Conservation (phyloP, 306 rosid species). For the Castanospermum australe region DNA sequence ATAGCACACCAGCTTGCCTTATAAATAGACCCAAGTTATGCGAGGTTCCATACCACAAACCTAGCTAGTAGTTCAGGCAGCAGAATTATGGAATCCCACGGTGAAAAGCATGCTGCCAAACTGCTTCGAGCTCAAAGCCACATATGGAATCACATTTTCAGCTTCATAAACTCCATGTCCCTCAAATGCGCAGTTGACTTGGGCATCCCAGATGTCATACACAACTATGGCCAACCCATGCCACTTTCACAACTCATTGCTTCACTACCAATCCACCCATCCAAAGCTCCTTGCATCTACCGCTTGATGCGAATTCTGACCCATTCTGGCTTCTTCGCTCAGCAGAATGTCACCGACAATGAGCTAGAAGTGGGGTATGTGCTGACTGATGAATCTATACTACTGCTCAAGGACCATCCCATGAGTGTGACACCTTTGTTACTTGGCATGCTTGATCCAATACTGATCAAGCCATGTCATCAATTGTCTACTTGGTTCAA, state of each 20-base stretch:
- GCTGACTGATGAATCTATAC: slow-evolving; percentile 31
- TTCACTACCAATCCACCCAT: slow-evolving; percentile 30
- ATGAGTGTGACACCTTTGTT: slow-evolving; percentile 14
- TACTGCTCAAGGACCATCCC: slow-evolving; percentile 37
- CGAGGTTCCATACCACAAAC: not conserved
- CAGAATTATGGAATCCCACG: not conserved
- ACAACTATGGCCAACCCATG: slow-evolving; percentile 51
- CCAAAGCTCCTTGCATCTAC: slow-evolving; percentile 14
- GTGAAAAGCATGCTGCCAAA: not conserved
- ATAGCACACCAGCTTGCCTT: no score
- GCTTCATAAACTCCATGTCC: slow-evolving; percentile 24
- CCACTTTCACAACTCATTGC: slow-evolving; percentile 42
- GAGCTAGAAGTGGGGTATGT: slow-evolving; percentile 21
- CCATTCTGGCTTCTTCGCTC: slow-evolving; percentile 40
- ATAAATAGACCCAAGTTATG: not conserved
- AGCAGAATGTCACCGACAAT: not conserved
- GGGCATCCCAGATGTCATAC: slow-evolving; percentile 24
- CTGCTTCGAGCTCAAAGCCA: slow-evolving; percentile 38
- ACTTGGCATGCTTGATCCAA: slow-evolving; percentile 21
- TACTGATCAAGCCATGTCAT: slow-evolving; percentile 16
- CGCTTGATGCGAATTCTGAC: slow-evolving; percentile 47
- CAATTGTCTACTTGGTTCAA: slow-evolving; percentile 26
- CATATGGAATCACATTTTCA: slow-evolving; percentile 13
- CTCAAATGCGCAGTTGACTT: slow-evolving; percentile 24
- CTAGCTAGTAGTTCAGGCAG: not conserved